Conservation (phyloP, 129 eudicot species). For the Smallanthus sonchifolius region DNA sequence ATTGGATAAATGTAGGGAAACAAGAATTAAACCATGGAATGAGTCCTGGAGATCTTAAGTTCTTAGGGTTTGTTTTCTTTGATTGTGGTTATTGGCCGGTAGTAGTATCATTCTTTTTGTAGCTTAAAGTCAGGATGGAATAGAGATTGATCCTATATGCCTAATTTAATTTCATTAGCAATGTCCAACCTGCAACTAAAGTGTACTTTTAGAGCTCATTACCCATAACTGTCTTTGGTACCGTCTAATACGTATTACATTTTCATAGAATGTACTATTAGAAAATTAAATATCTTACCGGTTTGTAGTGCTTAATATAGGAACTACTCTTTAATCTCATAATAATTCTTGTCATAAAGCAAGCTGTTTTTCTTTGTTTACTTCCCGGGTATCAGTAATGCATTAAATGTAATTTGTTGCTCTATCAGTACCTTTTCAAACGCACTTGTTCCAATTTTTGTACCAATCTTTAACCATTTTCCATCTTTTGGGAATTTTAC, state of each 20-base stretch:
- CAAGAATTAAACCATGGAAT: background rate
- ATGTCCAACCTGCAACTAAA: slow-evolving; percentile 1
- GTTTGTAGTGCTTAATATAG: background rate
- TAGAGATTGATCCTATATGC: background rate
- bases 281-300: background rate
- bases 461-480: slow-evolving; percentile 1
- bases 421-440: background rate
- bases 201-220: background rate
- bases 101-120: background rate
- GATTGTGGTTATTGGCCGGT: background rate
- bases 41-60: background rate
- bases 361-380: background rate
- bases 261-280: background rate
- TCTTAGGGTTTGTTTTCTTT: background rate
- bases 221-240: background rate
- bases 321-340: background rate
- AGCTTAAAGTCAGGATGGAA: background rate
- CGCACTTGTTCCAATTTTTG: background rate
- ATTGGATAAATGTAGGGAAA: background rate
- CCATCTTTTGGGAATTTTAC: background rate
- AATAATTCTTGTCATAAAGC: background rate
- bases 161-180: background rate
- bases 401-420: background rate
- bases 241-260: background rate
- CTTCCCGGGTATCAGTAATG: background rate